Conservation (phyloP, 2,329 filamentous ascomycete species). For the Zymoseptoria pseudotritici region DNA sequence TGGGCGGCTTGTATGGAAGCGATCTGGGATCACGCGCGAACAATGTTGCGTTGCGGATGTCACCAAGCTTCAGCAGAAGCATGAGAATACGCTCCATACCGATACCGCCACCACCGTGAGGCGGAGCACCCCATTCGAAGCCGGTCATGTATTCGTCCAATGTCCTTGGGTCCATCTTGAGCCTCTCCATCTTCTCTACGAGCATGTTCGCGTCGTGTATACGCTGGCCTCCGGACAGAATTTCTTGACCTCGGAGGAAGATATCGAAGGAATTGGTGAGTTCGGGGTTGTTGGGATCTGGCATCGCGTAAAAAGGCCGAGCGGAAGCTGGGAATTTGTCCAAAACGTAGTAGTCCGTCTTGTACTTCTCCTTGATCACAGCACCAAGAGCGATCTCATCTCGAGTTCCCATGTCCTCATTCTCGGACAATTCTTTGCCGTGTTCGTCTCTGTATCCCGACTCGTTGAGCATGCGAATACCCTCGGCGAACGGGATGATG, state of each 20-base stretch:
- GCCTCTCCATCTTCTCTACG: slow-evolving; percentile 66
- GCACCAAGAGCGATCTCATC: slow-evolving; percentile 82
- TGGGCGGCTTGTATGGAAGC: slow-evolving; percentile 59
- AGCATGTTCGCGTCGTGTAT: slow-evolving; percentile 73
- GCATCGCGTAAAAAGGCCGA: slow-evolving; percentile 87
- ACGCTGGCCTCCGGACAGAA: slow-evolving; percentile 85
- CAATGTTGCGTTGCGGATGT: slow-evolving; percentile 80
- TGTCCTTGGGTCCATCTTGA: slow-evolving; percentile 67
- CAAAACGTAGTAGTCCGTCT: slow-evolving; percentile 86
- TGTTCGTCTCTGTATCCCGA: slow-evolving; percentile 72
- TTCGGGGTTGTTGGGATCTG: slow-evolving; percentile 61
- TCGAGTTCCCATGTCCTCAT: slow-evolving; percentile 75
- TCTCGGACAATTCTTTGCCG: slow-evolving; percentile 59
- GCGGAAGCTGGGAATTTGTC: slow-evolving; percentile 85
- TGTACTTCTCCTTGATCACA: slow-evolving; percentile 76
- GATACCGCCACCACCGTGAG: slow-evolving; percentile 83
- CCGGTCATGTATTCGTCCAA: slow-evolving; percentile 88
- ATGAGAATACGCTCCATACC: slow-evolving; percentile 84
- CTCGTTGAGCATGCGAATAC: slow-evolving; percentile 70
- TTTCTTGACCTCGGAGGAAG: slow-evolving; percentile 87
- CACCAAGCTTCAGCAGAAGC: slow-evolving; percentile 75
- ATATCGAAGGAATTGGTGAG: slow-evolving; percentile 93
- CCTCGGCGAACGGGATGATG: slow-evolving; percentile 71
- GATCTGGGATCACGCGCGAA: slow-evolving; percentile 87
- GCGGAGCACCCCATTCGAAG: slow-evolving; percentile 81